Evolutionary conservation across 768 basidiomycete species (phyloP), one percentile per base, ranked within the genome.

Genomic region (Psilocybe subaeruginosa): DNA sequence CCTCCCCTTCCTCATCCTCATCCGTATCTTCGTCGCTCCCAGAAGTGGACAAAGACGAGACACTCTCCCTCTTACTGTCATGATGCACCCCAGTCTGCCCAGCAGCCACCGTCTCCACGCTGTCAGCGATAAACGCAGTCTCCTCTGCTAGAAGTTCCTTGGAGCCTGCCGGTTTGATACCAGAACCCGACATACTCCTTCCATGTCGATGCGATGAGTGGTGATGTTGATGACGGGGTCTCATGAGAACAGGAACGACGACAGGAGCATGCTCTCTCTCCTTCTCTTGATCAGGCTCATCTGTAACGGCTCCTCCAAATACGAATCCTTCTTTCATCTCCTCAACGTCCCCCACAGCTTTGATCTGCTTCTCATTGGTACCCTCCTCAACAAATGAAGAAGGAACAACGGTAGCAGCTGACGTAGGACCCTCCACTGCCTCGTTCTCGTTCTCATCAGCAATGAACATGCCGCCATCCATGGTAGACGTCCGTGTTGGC

Each of bases 181-280:
- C 41, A 43, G 47, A 17, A 39, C 56, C 23, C 19, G 55, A 54
- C 27, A 58, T 47, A 29, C 27, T 39, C 53, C 49, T 27, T 35
- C 29, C 31, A 33, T 58, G 61, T 6, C 52, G 29, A 43, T 61
- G 63, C 49, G 54, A 56, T 29, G 29, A 58, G 31, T 57, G 52
- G 51, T 68, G 66, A 56, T 66, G 65, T 47, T 64, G 65, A 37
- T 63, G 59, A 41, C 43, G 30, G 1, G 61, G 54, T 30, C 61
- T 50, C 31, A 66, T 60, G 17, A 66, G 68, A 0, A 72, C 64
- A 35, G 67, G 63, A 16, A 71, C 63, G 31, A 62, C 51, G 3
- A 61, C 53, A 2, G 64, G 63, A 3, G 61, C 58, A 43, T 67
- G 66, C 41, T 67, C 65, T 27, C 58, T 56, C 43, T 60, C 59